Evolutionary conservation across 176 grass and related monocot species (phyloP).

Genomic region (Saccharum spontaneum): DNA sequence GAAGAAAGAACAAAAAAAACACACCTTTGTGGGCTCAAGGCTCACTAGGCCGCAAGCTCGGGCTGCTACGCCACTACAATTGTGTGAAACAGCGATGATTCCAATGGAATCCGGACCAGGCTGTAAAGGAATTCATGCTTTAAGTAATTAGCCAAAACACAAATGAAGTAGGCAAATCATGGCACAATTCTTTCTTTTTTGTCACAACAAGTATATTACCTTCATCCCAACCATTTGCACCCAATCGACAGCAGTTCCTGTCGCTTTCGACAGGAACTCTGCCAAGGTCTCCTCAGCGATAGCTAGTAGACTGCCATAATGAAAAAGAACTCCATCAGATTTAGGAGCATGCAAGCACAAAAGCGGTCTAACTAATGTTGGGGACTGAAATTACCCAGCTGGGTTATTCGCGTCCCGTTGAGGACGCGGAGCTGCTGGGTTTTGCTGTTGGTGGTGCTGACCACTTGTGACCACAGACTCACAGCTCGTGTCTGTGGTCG

Average conservation of each 20-base stretch:
- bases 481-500: slow-evolving; percentile 89
- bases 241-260: slow-evolving; percentile 96
- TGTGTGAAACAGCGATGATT: slow-evolving; percentile 99
- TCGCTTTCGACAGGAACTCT: slow-evolving; percentile 98
- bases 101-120: slow-evolving; percentile 99
- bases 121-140: slow-evolving; percentile 47
- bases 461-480: slow-evolving; percentile 98
- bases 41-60: slow-evolving; percentile 99
- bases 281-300: slow-evolving; percentile 99
- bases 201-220: slow-evolving; percentile 38
- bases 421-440: slow-evolving; percentile 62
- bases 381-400: slow-evolving; percentile 64
- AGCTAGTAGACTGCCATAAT: slow-evolving; percentile 73
- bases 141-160: slow-evolving; percentile 9
- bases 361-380: background rate
- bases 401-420: slow-evolving; percentile 89
- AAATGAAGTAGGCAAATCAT: slow-evolving; percentile 31
- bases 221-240: slow-evolving; percentile 99
- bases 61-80: slow-evolving; percentile 97
- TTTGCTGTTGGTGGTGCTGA: slow-evolving; percentile 88
- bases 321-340: slow-evolving; percentile 2
- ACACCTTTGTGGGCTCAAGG: slow-evolving; percentile 98
- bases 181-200: slow-evolving; percentile 16
- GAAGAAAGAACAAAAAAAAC: slow-evolving; percentile 12
- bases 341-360: background rate